Conservation (phyloP, 2,329 filamentous ascomycete genomes). For the Xylaria sp. region DNA sequence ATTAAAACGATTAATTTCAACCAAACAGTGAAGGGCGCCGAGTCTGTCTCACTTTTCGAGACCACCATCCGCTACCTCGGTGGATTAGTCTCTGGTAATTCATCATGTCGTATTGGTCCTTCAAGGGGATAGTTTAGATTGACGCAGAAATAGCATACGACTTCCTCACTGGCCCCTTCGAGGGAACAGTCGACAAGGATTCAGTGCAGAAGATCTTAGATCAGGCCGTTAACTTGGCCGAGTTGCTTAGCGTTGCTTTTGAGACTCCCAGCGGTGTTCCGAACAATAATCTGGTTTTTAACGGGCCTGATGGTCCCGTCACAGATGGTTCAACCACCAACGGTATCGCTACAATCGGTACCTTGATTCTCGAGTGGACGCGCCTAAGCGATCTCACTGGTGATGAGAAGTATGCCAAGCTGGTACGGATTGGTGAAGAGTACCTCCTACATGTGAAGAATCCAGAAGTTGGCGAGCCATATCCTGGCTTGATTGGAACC, state of each 20-base stretch:
- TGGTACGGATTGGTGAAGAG: constrained; percentile 70
- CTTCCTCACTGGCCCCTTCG: constrained; percentile 71
- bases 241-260: constrained; percentile 78
- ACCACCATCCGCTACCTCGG: constrained; percentile 89
- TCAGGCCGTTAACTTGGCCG: constrained; percentile 72
- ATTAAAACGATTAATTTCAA: constrained; percentile 75
- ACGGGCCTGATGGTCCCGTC: constrained; percentile 31
- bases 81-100: constrained; percentile 73
- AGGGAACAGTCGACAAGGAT: constrained; percentile 51
- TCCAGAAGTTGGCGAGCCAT: constrained; percentile 65
- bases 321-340: constrained; percentile 56
- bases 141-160: constrained; percentile 60
- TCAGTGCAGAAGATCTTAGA: constrained; percentile 65
- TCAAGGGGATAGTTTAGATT: constrained; percentile 17
- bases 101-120: neutral
- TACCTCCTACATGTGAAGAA: constrained; percentile 73
- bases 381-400: constrained; percentile 77
- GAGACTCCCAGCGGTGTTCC: constrained; percentile 78
- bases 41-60: constrained; percentile 77
- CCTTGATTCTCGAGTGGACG: constrained; percentile 84
- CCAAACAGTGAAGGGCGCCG: constrained; percentile 54
- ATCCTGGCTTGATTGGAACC: constrained; percentile 76
- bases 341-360: constrained; percentile 77
- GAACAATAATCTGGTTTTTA: constrained; percentile 65
- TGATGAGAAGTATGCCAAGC: constrained; percentile 66